A percentile compares a stretch with the other conserved stretches of the same genome.
Conservation (phyloP, 2,329 filamentous ascomycete genomes). For the Colletotrichum magnum region DNA sequence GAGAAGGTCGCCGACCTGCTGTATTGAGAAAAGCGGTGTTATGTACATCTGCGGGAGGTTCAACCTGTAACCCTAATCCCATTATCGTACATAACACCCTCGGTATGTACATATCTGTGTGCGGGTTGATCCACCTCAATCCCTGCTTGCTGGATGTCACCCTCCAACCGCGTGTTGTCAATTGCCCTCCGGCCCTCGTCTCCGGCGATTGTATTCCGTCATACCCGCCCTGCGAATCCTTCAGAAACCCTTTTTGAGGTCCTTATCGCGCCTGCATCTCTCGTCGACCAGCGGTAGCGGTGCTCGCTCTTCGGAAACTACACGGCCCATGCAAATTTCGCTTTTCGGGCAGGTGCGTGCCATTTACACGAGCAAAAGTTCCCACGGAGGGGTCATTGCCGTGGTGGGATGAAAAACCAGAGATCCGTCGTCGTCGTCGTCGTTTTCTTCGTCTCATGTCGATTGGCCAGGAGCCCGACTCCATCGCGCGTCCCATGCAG, state of each 20-base stretch:
- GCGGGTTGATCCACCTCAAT: not conserved
- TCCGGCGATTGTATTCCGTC: not conserved
- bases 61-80: slow-evolving; percentile 24
- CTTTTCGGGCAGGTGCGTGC: too few relatives aligned
- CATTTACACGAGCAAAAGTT: too few relatives aligned
- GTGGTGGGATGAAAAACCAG: not conserved
- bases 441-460: not conserved
- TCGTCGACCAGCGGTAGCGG: not conserved
- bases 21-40: slow-evolving; percentile 10
- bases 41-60: slow-evolving; percentile 15
- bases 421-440: not conserved
- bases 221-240: not conserved
- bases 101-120: not conserved
- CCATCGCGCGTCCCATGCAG: slow-evolving; percentile 22
- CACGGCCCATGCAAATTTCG: too few relatives aligned
- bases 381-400: too few relatives aligned
- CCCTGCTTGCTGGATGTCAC: not conserved
- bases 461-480: slow-evolving; percentile 19
- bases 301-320: not conserved
- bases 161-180: not conserved
- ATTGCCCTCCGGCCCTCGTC: not conserved
- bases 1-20: slow-evolving; percentile 5
- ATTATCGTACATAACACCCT: slow-evolving; percentile 12
- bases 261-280: not conserved
- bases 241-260: too few relatives aligned